Base-by-base conservation (phyloP, 2,329 filamentous ascomycete genomes). In the Coniochaeta sp. region DNA sequence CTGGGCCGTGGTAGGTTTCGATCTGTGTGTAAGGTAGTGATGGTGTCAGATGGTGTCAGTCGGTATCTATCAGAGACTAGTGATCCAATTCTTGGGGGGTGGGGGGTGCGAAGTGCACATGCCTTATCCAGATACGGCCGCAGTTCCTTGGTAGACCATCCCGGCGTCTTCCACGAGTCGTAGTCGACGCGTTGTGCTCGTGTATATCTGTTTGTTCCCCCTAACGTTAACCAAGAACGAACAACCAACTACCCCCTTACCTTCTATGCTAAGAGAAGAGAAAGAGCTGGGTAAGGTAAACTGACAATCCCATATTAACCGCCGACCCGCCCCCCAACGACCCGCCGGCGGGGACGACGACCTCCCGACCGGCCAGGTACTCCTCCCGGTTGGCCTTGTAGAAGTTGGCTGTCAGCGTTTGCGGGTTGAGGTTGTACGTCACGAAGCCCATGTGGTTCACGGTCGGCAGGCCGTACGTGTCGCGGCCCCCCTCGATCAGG, bases 271-370 rank as follows among this genome's bases (percentile, higher is more conserved):
- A n/a, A n/a, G n/a, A n/a, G n/a, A n/a, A n/a, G n/a, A n/a, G n/a
- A n/a, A n/a, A n/a, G n/a, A n/a, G n/a, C n/a, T n/a, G n/a, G n/a
- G n/a, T n/a, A n/a, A n/a, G n/a, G n/a, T n/a, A n/a, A n/a, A 20
- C 22, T 28, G 67, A 73, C 62, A 75, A 68, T 67, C 71, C 67
- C 54, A 72, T 70, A 53, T 76, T 76, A 20, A 76, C 71, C 1
- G 71, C 70, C 3, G 67, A 71, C 4, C 79, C 79, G 16, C 79
- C 79, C 26, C 79, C 79, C 0, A 82, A 65, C 1, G 72, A 71
- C 20, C 77, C 76, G 10, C 67, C 69, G 7, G 60, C 53, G 0
- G 67, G 67, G 1, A 73, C 65, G 16, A 71, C 63, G 1, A 64
- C 66, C 52, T 71, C 67, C 10, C 77, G 66, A 10, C 69, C 69